These are phyloP conservation scores for Gaeumannomyces sp. DNA, from an alignment of 2,329 filamentous ascomycete species.

Conservation along the genomic window DNA sequence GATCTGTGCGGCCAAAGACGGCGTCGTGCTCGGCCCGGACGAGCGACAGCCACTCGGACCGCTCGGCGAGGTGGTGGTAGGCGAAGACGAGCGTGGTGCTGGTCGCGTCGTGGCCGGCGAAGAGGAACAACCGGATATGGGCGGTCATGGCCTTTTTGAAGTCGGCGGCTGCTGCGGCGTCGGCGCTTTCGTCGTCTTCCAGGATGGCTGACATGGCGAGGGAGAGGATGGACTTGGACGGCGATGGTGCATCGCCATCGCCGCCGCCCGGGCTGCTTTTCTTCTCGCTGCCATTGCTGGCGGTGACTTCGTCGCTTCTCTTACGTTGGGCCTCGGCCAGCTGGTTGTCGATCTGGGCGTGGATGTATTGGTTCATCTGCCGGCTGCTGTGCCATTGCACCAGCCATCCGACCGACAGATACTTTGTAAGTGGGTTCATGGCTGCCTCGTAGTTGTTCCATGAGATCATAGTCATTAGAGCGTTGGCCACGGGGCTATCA, in stretches of 20 bases:
- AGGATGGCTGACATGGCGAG: background rate
- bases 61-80: conserved; percentile 24
- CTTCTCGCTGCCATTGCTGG: background rate
- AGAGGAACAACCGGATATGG: conserved; percentile 30
- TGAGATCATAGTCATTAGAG: background rate
- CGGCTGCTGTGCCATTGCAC: conserved; percentile 26
- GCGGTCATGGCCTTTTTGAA: conserved; percentile 27
- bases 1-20: conserved; percentile 33
- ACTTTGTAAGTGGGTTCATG: conserved; percentile 8
- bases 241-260: too few species aligned
- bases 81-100: conserved; percentile 25
- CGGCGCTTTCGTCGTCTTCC: background rate
- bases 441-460: conserved; percentile 3
- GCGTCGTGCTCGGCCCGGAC: conserved; percentile 41
- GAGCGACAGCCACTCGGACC: conserved; percentile 23
- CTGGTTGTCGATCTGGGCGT: conserved; percentile 21
- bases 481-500: background rate
- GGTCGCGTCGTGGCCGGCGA: conserved; percentile 34
- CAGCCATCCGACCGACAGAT: background rate
- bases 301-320: background rate
- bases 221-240: background rate
- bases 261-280: too few species aligned
- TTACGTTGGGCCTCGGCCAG: conserved; percentile 6
- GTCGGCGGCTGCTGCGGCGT: conserved; percentile 9
- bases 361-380: conserved; percentile 22